Evolutionary conservation across 2,329 filamentous ascomycete genomes (phyloP).

Genomic region (Xylaria multiplex): DNA sequence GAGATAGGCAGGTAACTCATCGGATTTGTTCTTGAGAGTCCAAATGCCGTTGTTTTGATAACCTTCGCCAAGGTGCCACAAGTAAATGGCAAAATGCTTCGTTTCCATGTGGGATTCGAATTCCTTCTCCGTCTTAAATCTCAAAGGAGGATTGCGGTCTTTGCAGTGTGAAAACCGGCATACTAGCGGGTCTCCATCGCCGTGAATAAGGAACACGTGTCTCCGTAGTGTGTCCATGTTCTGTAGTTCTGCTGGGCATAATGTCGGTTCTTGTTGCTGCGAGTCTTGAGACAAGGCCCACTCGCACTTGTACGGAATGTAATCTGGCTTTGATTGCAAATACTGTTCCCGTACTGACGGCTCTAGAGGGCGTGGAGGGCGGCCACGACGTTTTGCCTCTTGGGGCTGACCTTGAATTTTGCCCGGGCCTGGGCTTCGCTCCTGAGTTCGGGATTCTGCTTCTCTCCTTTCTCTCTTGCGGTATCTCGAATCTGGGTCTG

Average conservation of each 20-base stretch:
- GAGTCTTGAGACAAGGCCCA: slow-evolving; percentile 56
- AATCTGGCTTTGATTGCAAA: slow-evolving; percentile 54
- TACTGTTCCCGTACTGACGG: slow-evolving; percentile 57
- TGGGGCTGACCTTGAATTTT: slow-evolving; percentile 26
- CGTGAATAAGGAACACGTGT: slow-evolving; percentile 65
- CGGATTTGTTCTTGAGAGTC: slow-evolving; percentile 38
- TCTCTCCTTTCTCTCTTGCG: slow-evolving; percentile 34
- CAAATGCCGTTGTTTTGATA: slow-evolving; percentile 56
- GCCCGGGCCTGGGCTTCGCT: slow-evolving; percentile 1
- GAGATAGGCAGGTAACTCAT: slow-evolving; percentile 59
- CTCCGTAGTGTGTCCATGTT: slow-evolving; percentile 68
- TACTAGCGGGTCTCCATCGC: slow-evolving; percentile 35
- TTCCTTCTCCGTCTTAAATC: slow-evolving; percentile 42
- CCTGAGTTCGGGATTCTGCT: slow-evolving; percentile 11
- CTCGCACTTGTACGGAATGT: slow-evolving; percentile 66
- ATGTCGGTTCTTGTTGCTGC: slow-evolving; percentile 30
- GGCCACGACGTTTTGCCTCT: slow-evolving; percentile 54
- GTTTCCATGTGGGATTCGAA: slow-evolving; percentile 64
- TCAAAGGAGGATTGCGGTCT: slow-evolving; percentile 33
- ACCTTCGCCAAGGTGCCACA: slow-evolving; percentile 70
- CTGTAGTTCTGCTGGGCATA: slow-evolving; percentile 68
- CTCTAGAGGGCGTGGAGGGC: slow-evolving; percentile 54
- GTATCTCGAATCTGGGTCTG: slow-evolving; percentile 35
- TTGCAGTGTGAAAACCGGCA: slow-evolving; percentile 58
- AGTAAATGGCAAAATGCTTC: slow-evolving; percentile 62